A percentile compares a stretch with the other conserved stretches of the same genome.
Evolutionary conservation across 2,329 filamentous ascomycete genomes (phyloP).

Genomic region (Botrytis deweyae): DNA sequence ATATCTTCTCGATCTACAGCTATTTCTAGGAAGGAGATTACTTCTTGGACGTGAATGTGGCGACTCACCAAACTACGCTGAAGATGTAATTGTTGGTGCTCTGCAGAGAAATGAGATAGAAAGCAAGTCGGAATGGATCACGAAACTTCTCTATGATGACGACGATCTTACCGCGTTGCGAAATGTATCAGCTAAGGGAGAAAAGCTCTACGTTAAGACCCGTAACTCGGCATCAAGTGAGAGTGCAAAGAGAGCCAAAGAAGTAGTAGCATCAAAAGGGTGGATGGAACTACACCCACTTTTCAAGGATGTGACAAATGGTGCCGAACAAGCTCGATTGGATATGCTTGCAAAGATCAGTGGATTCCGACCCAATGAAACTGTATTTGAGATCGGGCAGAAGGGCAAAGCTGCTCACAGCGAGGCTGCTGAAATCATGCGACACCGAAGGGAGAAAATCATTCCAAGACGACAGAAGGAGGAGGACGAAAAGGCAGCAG

Average conservation of each 20-base stretch:
- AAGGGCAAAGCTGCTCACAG: slow-evolving; percentile 61
- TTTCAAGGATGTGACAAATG: slow-evolving; percentile 68
- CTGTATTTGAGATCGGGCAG: slow-evolving; percentile 90
- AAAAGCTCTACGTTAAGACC: slow-evolving; percentile 88
- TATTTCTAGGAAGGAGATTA: slow-evolving; percentile 86
- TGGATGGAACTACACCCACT: slow-evolving; percentile 78
- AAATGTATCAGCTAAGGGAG: slow-evolving; percentile 78
- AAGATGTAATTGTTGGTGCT: slow-evolving; percentile 80
- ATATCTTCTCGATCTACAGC: slow-evolving; percentile 88
- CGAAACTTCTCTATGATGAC: slow-evolving; percentile 72
- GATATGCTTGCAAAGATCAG: slow-evolving; percentile 88
- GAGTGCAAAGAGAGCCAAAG: slow-evolving; percentile 83
- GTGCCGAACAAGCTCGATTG: slow-evolving; percentile 69
- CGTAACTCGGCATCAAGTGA: slow-evolving; percentile 86
- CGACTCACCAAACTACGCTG: slow-evolving; percentile 66
- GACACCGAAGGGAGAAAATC: slow-evolving; percentile 67
- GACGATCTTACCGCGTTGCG: slow-evolving; percentile 71
- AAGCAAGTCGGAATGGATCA: slow-evolving; percentile 76
- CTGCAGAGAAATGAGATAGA: slow-evolving; percentile 73
- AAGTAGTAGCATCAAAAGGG: slow-evolving; percentile 66
- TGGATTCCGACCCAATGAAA: slow-evolving; percentile 85
- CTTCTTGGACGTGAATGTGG: slow-evolving; percentile 67
- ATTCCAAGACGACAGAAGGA: slow-evolving; percentile 51
- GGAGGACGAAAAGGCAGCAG: slow-evolving; percentile 44
- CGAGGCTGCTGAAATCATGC: slow-evolving; percentile 75